Percentiles rank a stretch among this genome's conserved stretches.
phyloP scores from a whole-genome alignment of 441 rosid species.

The Mallotus repandus region DNA sequence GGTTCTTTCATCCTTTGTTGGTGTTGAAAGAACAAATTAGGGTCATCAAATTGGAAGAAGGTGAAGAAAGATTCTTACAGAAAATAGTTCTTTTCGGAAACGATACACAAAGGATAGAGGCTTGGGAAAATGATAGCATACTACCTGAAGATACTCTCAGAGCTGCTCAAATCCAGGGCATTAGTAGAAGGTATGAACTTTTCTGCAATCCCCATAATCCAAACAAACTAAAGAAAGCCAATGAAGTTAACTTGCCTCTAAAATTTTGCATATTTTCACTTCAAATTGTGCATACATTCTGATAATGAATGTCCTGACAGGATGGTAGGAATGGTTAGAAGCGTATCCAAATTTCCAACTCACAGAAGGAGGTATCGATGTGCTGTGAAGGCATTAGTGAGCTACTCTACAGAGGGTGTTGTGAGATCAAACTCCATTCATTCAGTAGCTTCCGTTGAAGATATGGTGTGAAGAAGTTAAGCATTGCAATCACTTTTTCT shows the following conservation, averaged over 20 bases:
- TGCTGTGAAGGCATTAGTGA: constrained; percentile 56
- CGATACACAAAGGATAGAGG: constrained; percentile 44
- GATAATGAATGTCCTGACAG: constrained; percentile 31
- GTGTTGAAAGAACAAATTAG: constrained; percentile 73
- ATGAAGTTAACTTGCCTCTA: neutral
- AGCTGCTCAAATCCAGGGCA: constrained; percentile 78
- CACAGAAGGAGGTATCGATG: constrained; percentile 62
- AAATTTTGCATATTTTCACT: neutral
- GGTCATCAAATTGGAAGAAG: constrained; percentile 53
- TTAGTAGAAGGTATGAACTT: constrained; percentile 67
- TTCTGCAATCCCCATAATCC: no score
- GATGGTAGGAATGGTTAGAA: constrained; percentile 68
- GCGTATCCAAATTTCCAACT: constrained; percentile 66
- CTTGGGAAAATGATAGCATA: constrained; percentile 51
- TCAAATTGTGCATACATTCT: neutral
- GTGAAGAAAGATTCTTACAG: constrained; percentile 61
- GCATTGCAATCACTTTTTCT: neutral
- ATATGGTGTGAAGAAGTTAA: constrained; percentile 20
- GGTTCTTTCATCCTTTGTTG: constrained; percentile 74
- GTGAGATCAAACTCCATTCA: constrained; percentile 36
- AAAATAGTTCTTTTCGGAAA: constrained; percentile 60
- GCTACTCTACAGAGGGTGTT: constrained; percentile 36
- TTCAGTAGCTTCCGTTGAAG: constrained; percentile 40
- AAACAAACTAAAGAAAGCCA: no score
- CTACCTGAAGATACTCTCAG: constrained; percentile 56